Percentiles rank a stretch among this genome's conserved stretches.
Conservation (phyloP, 148 eudicot genomes). For the Camellia granthamiana region DNA sequence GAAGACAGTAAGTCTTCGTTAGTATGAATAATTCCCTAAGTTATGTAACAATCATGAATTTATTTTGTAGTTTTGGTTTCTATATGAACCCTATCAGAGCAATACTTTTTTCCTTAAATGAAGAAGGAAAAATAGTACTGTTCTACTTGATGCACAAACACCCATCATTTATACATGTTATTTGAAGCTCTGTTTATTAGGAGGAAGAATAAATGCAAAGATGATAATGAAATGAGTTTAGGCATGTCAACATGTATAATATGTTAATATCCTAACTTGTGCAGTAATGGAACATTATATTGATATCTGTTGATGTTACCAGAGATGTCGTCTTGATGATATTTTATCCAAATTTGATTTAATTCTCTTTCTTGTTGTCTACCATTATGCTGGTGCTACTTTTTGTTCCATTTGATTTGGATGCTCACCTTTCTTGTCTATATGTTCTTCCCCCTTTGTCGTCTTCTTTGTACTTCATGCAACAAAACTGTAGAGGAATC, state of each 20-base stretch:
- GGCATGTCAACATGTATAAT: not conserved
- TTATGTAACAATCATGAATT: not conserved
- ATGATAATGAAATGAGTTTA: not conserved
- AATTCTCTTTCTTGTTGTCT: not conserved
- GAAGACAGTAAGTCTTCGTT: slow-evolving; percentile 23
- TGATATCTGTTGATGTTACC: not conserved
- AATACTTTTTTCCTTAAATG: not conserved
- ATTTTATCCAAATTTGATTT: not conserved
- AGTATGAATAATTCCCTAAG: not conserved
- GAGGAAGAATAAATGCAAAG: slow-evolving; percentile 5
- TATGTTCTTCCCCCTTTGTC: too few species aligned
- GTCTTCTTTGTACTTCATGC: too few species aligned
- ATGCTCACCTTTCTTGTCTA: not conserved
- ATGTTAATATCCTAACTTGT: not conserved
- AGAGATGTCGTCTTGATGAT: not conserved
- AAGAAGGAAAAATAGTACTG: not conserved
- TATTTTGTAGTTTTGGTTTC: not conserved
- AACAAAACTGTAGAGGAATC: not conserved
- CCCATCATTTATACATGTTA: not conserved
- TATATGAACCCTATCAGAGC: not conserved
- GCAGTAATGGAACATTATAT: not conserved
- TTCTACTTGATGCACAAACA: not conserved
- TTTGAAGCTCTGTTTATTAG: not conserved
- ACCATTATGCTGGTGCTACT: not conserved
- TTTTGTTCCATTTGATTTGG: not conserved